Evolutionary conservation across 2,329 filamentous ascomycete genomes (phyloP).

Genomic region (Pestalotiopsis sp.): DNA sequence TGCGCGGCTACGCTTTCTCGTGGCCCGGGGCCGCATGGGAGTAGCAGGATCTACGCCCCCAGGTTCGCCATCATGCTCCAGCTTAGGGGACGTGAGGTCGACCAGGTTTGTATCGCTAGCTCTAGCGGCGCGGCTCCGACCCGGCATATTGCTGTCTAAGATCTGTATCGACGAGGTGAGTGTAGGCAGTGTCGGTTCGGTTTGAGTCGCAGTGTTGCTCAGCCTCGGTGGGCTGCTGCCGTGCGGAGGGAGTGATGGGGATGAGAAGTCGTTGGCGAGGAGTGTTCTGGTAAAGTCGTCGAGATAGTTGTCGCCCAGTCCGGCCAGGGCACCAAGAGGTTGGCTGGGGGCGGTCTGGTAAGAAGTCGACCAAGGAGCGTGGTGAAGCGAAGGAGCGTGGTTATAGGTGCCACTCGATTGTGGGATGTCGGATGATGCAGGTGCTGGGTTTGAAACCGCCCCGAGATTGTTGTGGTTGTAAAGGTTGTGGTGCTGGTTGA

Average conservation of each 20-base stretch:
- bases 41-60: conserved; percentile 22
- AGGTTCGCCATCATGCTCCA: conserved; percentile 15
- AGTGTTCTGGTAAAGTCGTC: conserved; percentile 25
- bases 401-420: not conserved
- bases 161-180: not conserved
- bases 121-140: not conserved
- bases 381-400: not conserved
- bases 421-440: not conserved
- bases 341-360: not conserved
- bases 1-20: conserved; percentile 19
- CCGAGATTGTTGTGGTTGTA: not conserved
- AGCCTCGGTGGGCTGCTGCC: conserved; percentile 21
- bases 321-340: not conserved
- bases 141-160: not conserved
- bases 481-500: not conserved
- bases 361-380: too few relatives aligned
- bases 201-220: conserved; percentile 12
- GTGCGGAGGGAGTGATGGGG: conserved; percentile 29
- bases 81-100: conserved; percentile 12
- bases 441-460: not conserved
- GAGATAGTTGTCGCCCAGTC: conserved; percentile 2
- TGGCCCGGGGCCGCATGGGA: conserved; percentile 21
- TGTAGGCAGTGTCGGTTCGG: conserved; percentile 6
- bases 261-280: conserved; percentile 28
- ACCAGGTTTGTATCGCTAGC: conserved; percentile 1